phyloP scores from a whole-genome alignment of 2,329 filamentous ascomycete species.

The Cercospora sp. region DNA sequence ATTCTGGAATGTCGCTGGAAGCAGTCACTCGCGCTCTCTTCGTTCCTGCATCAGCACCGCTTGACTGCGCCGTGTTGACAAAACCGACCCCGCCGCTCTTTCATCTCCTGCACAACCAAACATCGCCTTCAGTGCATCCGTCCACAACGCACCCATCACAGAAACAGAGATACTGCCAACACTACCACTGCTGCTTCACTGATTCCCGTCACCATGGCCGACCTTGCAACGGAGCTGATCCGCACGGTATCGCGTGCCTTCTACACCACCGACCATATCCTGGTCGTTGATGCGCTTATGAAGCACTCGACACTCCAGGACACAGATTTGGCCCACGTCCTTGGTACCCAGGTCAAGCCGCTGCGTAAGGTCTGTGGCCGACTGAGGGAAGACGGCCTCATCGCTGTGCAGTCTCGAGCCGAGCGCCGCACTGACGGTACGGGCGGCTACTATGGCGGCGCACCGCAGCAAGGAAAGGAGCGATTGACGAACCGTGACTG shows the following conservation, averaged over 20 bases:
- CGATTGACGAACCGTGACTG: constrained; percentile 67
- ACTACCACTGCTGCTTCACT: not conserved
- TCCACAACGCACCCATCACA: not conserved
- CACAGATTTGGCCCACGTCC: constrained; percentile 63
- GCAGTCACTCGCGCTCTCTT: constrained; percentile 13
- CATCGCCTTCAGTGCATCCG: not conserved
- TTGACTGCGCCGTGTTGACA: constrained; percentile 33
- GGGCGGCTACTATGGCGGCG: constrained; percentile 28
- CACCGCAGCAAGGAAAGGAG: constrained; percentile 36
- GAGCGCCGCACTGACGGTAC: constrained; percentile 40
- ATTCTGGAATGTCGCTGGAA: constrained; percentile 7
- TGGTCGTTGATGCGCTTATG: constrained; percentile 78
- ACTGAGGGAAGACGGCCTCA: constrained; percentile 80
- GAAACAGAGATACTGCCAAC: not conserved
- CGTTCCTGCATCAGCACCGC: constrained; percentile 32
- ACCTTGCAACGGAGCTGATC: constrained; percentile 74
- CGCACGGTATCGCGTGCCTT: constrained; percentile 84
- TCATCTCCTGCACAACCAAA: not conserved
- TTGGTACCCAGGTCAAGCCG: constrained; percentile 62
- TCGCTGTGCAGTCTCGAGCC: constrained; percentile 67
- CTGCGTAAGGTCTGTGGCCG: constrained; percentile 85
- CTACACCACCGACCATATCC: constrained; percentile 79
- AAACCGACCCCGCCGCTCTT: constrained; percentile 1
- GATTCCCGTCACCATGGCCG: constrained; percentile 44
- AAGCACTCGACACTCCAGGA: constrained; percentile 75